A percentile compares a stretch with the other conserved stretches of the same genome.
These are phyloP conservation scores for Boletus pseudopeckii DNA, from an alignment of 768 basidiomycete species.

Conservation along the genomic window DNA sequence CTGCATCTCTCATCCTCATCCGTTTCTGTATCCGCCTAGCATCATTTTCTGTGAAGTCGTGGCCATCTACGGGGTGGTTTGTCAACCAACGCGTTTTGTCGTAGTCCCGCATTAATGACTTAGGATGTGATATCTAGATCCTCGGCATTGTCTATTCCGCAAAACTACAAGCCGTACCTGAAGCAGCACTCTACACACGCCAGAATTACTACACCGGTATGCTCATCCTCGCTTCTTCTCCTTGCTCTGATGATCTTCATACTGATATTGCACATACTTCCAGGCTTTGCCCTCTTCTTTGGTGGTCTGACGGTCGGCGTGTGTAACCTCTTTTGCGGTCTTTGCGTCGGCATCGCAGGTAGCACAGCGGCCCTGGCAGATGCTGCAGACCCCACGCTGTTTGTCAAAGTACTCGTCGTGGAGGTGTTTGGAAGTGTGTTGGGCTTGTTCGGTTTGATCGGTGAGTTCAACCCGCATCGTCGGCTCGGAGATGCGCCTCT, in stretches of 20 bases:
- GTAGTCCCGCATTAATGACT: background rate
- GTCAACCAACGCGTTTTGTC: conserved; percentile 25
- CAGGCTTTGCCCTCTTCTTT: conserved; percentile 94
- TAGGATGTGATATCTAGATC: conserved; percentile 47
- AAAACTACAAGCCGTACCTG: conserved; percentile 62
- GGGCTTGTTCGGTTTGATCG: conserved; percentile 90
- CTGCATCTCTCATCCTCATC: background rate
- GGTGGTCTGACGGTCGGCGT: conserved; percentile 91
- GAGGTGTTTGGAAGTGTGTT: conserved; percentile 92
- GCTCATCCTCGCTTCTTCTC: background rate
- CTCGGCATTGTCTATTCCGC: conserved; percentile 95
- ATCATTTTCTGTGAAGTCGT: conserved; percentile 99
- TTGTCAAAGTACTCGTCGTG: conserved; percentile 95
- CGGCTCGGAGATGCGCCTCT: background rate
- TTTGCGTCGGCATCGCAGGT: conserved; percentile 92
- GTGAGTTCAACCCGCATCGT: conserved; percentile 44
- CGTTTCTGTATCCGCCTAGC: conserved; percentile 37
- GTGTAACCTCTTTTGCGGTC: conserved; percentile 93
- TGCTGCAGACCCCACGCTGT: conserved; percentile 90
- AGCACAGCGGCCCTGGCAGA: conserved; percentile 94
- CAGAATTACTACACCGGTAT: conserved; percentile 91
- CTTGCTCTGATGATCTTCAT: background rate
- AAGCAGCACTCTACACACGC: conserved; percentile 70
- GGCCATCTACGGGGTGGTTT: conserved; percentile 93
- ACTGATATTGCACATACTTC: background rate